phyloP scores from a whole-genome alignment of 106 monocot species.

The Chionographis japonica region DNA sequence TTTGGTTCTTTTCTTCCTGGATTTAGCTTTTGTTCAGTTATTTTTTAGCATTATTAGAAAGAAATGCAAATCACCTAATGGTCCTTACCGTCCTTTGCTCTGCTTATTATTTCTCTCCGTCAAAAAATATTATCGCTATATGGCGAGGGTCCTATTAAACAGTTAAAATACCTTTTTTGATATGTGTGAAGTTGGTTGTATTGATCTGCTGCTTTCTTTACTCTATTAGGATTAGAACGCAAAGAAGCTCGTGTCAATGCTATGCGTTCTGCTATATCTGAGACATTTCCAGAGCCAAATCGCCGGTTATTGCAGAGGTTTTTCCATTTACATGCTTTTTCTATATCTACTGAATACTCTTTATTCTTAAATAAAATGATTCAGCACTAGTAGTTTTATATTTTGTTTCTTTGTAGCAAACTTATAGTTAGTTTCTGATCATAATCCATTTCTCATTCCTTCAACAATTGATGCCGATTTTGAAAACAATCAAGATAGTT shows the following conservation, averaged over 20 bases:
- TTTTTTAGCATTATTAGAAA: too few species aligned
- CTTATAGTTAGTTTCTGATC: background rate
- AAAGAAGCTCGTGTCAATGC: slow-evolving; percentile 85
- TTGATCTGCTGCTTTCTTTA: background rate
- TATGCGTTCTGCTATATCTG: slow-evolving; percentile 84
- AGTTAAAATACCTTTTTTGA: too few species aligned
- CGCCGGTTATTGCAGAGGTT: slow-evolving; percentile 88
- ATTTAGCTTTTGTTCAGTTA: too few species aligned
- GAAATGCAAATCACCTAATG: too few species aligned
- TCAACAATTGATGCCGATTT: background rate
- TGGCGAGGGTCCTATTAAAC: too few species aligned
- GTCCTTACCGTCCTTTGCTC: too few species aligned
- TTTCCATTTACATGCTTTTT: slow-evolving; percentile 1
- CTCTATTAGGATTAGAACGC: slow-evolving; percentile 63
- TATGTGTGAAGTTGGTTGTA: background rate
- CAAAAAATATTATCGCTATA: too few species aligned
- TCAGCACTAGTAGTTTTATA: background rate
- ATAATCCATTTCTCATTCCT: background rate
- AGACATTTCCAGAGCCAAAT: slow-evolving; percentile 99
- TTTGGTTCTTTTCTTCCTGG: too few species aligned
- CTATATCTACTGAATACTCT: background rate
- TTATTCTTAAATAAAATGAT: background rate
- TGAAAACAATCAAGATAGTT: background rate
- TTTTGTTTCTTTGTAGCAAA: background rate
- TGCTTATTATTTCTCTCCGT: too few species aligned